Conservation (phyloP, 768 basidiomycete genomes). For the Fomitopsis serialis region DNA sequence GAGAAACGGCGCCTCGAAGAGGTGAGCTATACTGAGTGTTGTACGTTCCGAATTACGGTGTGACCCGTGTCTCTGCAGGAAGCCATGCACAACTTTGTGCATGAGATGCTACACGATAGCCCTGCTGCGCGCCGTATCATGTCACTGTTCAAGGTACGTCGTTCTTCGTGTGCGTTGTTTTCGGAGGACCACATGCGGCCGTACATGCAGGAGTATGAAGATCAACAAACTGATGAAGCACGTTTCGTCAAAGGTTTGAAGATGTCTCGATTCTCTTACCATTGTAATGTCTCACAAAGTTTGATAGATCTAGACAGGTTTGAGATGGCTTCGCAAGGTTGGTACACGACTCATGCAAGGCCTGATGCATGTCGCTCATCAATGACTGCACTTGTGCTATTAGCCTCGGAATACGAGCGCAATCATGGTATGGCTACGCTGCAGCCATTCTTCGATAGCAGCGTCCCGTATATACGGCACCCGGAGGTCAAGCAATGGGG, state of each 20-base stretch:
- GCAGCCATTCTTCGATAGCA: constrained; percentile 78
- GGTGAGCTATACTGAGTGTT: constrained; percentile 30
- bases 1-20: constrained; percentile 77
- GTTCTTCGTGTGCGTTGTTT: neutral
- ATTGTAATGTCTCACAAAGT: neutral
- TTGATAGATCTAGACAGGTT: constrained; percentile 73
- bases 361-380: neutral
- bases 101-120: constrained; percentile 81
- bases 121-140: constrained; percentile 64
- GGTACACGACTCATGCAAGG: neutral
- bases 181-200: too few relatives aligned
- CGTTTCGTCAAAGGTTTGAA: constrained; percentile 75
- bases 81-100: constrained; percentile 86
- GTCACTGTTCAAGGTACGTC: constrained; percentile 62
- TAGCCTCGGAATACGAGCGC: constrained; percentile 73
- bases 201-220: constrained; percentile 73
- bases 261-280: neutral
- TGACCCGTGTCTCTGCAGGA: constrained; percentile 37
- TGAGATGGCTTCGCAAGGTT: constrained; percentile 85
- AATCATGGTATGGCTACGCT: constrained; percentile 41
- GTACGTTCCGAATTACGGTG: neutral
- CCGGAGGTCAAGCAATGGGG: constrained; percentile 75
- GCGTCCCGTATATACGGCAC: constrained; percentile 66
- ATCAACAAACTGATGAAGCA: constrained; percentile 64
- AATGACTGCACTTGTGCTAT: neutral